Evolutionary conservation across 192 early-diverging fungal genomes (phyloP).

Genomic region (Podila verticillata): DNA sequence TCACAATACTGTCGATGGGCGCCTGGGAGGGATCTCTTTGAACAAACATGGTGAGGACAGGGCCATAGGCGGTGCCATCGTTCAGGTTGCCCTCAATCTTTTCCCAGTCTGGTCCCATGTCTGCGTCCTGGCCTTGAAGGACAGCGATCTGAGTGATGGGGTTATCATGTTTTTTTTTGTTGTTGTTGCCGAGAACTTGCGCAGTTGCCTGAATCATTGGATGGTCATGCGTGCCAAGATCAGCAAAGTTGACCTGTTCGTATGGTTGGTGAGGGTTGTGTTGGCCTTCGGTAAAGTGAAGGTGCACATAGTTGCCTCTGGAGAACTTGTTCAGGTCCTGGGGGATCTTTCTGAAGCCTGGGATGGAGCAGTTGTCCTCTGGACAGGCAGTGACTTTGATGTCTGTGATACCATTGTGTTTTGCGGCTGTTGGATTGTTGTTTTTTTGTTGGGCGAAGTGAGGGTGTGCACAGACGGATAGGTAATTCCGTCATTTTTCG

Average conservation of each 20-base stretch:
- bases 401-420: slow-evolving; percentile 20
- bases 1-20: slow-evolving; percentile 52
- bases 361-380: slow-evolving; percentile 33
- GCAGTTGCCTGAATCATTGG: background rate
- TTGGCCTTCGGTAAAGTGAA: slow-evolving; percentile 28
- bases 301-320: slow-evolving; percentile 41
- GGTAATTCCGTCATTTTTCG: background rate
- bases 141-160: slow-evolving; percentile 42
- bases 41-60: slow-evolving; percentile 44
- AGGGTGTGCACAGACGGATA: background rate
- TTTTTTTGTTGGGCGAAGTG: background rate
- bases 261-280: background rate
- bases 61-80: slow-evolving; percentile 34
- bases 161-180: background rate
- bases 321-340: slow-evolving; percentile 45
- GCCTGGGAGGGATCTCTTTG: slow-evolving; percentile 18
- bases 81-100: slow-evolving; percentile 39
- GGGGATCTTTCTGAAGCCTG: slow-evolving; percentile 32
- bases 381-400: slow-evolving; percentile 31
- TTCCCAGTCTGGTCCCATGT: slow-evolving; percentile 38
- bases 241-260: background rate
- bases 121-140: slow-evolving; percentile 23
- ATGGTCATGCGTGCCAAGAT: background rate
- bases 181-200: background rate
- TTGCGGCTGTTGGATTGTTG: background rate